Percentiles rank a stretch among this genome's conserved stretches.
Evolutionary conservation across 2,329 filamentous ascomycete genomes (phyloP).

Genomic region (Epichloe bromicola): DNA sequence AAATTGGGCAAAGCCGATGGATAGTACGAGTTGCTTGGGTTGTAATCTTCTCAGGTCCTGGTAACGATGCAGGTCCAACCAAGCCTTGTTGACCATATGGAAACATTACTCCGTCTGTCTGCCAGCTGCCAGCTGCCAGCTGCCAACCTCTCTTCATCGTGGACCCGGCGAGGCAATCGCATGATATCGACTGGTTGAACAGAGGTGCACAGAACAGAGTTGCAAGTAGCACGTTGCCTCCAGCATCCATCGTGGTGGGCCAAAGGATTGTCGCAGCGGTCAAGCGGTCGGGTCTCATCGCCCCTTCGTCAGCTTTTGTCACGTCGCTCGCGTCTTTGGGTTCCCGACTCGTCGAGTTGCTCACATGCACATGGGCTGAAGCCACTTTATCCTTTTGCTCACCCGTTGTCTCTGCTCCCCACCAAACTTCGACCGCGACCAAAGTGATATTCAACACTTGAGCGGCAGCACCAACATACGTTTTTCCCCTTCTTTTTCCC

Average conservation of each 20-base stretch:
- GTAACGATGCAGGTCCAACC: neutral
- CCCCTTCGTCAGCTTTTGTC: neutral
- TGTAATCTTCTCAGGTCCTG: neutral
- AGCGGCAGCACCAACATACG: neutral
- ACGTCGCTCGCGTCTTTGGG: neutral
- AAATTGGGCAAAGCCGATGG: neutral
- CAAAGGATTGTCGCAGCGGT: neutral
- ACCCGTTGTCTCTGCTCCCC: too few species aligned
- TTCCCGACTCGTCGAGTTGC: too few species aligned
- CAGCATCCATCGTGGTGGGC: neutral
- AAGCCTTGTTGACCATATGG: neutral
- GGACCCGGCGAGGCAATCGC: neutral
- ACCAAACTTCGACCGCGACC: too few species aligned
- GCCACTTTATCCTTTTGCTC: neutral
- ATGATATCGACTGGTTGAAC: neutral
- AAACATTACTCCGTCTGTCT: neutral
- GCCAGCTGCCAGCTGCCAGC: neutral
- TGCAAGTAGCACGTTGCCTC: neutral
- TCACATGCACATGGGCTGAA: neutral
- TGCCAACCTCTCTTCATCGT: neutral
- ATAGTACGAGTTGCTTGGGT: neutral
- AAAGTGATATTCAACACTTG: neutral
- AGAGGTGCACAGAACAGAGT: neutral
- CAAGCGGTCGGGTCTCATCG: neutral
- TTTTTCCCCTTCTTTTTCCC: neutral